Conservation (phyloP, 1,284 basidiomycete genomes). For the Xerocomus amazonicus region DNA sequence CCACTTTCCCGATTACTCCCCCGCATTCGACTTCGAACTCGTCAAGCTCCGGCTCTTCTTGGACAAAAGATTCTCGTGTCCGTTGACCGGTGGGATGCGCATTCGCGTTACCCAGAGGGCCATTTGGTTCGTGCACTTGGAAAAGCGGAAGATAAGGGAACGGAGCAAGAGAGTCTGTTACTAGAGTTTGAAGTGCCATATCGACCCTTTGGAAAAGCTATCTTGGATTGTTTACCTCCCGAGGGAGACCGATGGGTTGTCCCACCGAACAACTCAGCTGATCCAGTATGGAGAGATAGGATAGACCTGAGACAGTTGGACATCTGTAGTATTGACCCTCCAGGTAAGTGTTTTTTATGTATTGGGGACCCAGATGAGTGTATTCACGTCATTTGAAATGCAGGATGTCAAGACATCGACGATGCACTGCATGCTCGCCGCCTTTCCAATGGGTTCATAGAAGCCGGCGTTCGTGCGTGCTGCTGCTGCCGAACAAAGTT, state of each 20-base stretch:
- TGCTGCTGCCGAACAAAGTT: constrained; percentile 25
- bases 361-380: too few relatives aligned
- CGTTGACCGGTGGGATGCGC: constrained; percentile 90
- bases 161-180: constrained; percentile 92
- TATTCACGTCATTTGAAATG: not conserved
- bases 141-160: constrained; percentile 90
- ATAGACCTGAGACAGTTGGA: constrained; percentile 86
- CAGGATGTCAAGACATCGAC: constrained; percentile 97
- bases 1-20: constrained; percentile 92
- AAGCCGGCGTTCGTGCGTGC: constrained; percentile 94
- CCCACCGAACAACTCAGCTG: constrained; percentile 63
- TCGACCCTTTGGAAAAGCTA: constrained; percentile 92
- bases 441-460: constrained; percentile 92
- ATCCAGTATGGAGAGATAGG: constrained; percentile 77
- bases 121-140: constrained; percentile 96
- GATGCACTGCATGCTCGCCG: constrained; percentile 94
- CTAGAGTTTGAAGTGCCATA: constrained; percentile 98
- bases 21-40: constrained; percentile 90
- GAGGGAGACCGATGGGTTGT: constrained; percentile 96
- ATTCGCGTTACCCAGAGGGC: constrained; percentile 91
- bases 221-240: constrained; percentile 85
- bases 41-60: constrained; percentile 86
- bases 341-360: constrained; percentile 45
- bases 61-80: constrained; percentile 96
- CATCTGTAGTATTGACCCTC: constrained; percentile 97